These are phyloP conservation scores for Lentinula guzmanii DNA, from an alignment of 768 basidiomycete species.

Conservation along the genomic window DNA sequence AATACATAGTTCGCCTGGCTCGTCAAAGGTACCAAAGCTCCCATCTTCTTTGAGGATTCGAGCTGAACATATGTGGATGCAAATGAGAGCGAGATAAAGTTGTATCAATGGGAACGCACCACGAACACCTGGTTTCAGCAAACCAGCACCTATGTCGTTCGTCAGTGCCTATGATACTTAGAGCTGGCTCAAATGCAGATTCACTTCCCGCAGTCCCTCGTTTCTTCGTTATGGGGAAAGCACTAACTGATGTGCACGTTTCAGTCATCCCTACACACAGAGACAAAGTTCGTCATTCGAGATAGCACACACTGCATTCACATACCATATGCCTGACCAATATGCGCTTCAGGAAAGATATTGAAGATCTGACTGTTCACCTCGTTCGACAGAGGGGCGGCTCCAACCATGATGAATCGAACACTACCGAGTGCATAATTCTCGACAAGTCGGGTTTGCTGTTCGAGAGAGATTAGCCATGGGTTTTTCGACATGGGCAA, in stretches of 20 bases:
- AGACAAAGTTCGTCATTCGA: not conserved
- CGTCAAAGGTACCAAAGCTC: constrained; percentile 31
- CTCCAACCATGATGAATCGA: constrained; percentile 47
- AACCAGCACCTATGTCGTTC: not conserved
- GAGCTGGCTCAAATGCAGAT: constrained; percentile 19
- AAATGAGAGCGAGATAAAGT: not conserved
- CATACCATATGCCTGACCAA: constrained; percentile 55
- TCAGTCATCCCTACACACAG: constrained; percentile 56
- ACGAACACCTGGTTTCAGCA: not conserved
- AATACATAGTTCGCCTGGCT: constrained; percentile 44
- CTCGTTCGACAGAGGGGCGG: constrained; percentile 53
- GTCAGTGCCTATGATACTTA: not conserved
- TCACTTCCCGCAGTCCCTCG: constrained; percentile 49
- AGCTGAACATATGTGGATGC: constrained; percentile 12
- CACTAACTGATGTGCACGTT: constrained; percentile 43
- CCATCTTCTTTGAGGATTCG: constrained; percentile 43
- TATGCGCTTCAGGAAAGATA: constrained; percentile 45
- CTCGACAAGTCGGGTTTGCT: constrained; percentile 45
- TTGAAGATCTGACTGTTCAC: constrained; percentile 41
- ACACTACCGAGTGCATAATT: constrained; percentile 42
- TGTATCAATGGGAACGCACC: not conserved
- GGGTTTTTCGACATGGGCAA: not conserved
- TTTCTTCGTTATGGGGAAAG: constrained; percentile 41
- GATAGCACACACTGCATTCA: not conserved
- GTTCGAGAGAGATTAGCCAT: not conserved